These are phyloP conservation scores for Laguncularia racemosa DNA, from an alignment of 345 rosid species.

Conservation along the genomic window DNA sequence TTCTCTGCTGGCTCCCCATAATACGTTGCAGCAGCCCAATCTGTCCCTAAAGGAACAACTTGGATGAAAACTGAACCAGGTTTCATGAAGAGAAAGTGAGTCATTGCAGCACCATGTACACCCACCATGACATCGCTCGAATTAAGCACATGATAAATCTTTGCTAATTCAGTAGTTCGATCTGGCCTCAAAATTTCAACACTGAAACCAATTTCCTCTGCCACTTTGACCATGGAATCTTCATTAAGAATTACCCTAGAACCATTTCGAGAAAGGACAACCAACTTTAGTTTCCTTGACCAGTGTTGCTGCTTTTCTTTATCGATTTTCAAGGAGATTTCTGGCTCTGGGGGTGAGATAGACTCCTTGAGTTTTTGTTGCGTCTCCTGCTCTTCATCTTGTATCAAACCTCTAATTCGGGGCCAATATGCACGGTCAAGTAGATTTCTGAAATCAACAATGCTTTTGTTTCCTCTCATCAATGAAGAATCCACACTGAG, in stretches of 20 bases:
- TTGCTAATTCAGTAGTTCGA: slow-evolving; percentile 55
- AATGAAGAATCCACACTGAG: slow-evolving; percentile 44
- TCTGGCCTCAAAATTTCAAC: slow-evolving; percentile 55
- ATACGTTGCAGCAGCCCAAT: slow-evolving; percentile 84
- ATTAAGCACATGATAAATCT: slow-evolving; percentile 45
- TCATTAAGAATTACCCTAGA: slow-evolving; percentile 65
- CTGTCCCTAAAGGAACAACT: slow-evolving; percentile 73
- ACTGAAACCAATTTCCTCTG: slow-evolving; percentile 47
- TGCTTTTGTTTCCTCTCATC: slow-evolving; percentile 33
- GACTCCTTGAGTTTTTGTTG: slow-evolving; percentile 19
- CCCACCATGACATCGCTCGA: slow-evolving; percentile 77
- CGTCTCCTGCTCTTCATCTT: slow-evolving; percentile 34
- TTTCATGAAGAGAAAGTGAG: slow-evolving; percentile 70
- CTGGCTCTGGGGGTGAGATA: slow-evolving; percentile 16
- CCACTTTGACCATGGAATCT: slow-evolving; percentile 43
- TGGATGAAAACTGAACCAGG: slow-evolving; percentile 71
- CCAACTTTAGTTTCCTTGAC: slow-evolving; percentile 50
- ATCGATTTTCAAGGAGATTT: neutral
- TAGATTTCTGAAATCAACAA: slow-evolving; percentile 53
- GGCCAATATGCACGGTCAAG: slow-evolving; percentile 50
- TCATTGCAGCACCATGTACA: slow-evolving; percentile 94
- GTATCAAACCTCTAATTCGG: slow-evolving; percentile 41
- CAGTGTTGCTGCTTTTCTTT: slow-evolving; percentile 6
- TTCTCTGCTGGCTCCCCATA: slow-evolving; percentile 74
- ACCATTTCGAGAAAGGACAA: slow-evolving; percentile 53